phyloP scores from a whole-genome alignment of 768 basidiomycete genomes.

The Cystofilobasidium ferigula region DNA sequence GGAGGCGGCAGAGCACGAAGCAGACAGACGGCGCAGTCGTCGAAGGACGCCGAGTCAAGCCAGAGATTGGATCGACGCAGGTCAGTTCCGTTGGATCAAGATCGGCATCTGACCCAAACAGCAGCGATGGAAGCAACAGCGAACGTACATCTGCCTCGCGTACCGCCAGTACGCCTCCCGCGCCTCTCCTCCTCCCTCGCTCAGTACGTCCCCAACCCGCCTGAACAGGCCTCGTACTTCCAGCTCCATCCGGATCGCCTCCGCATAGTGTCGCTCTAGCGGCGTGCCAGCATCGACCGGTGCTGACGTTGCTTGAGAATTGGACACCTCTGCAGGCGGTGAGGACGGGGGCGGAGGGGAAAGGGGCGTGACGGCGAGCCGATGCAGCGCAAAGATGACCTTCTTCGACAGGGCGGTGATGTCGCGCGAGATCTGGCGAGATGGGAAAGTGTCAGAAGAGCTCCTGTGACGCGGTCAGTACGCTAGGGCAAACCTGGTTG shows the following conservation, averaged over 20 bases:
- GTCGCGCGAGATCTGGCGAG: slow-evolving; percentile 47
- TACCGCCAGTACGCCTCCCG: slow-evolving; percentile 56
- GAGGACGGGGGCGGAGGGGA: too few species aligned
- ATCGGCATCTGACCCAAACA: too few species aligned
- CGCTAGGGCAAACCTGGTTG: slow-evolving; percentile 50
- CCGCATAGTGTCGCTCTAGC: slow-evolving; percentile 21
- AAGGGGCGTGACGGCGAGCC: slow-evolving; percentile 42
- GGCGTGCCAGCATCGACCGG: too few species aligned
- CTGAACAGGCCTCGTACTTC: slow-evolving; percentile 60
- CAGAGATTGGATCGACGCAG: neutral
- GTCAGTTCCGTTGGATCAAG: too few species aligned
- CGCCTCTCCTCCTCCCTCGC: slow-evolving; percentile 23
- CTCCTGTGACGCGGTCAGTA: too few species aligned
- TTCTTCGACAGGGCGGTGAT: slow-evolving; percentile 86
- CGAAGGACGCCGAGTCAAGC: too few species aligned
- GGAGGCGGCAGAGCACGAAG: too few species aligned
- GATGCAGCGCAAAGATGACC: slow-evolving; percentile 83
- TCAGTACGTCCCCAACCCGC: slow-evolving; percentile 43
- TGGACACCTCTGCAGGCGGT: too few species aligned
- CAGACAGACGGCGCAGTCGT: neutral
- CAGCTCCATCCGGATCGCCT: slow-evolving; percentile 48
- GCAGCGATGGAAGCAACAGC: neutral
- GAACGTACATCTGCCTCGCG: slow-evolving; percentile 44
- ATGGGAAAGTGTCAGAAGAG: neutral
- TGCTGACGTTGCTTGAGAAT: too few species aligned